A percentile compares a stretch with the other conserved stretches of the same genome.
Conservation (phyloP, 2,329 filamentous ascomycete species). For the Geosmithia flava region DNA sequence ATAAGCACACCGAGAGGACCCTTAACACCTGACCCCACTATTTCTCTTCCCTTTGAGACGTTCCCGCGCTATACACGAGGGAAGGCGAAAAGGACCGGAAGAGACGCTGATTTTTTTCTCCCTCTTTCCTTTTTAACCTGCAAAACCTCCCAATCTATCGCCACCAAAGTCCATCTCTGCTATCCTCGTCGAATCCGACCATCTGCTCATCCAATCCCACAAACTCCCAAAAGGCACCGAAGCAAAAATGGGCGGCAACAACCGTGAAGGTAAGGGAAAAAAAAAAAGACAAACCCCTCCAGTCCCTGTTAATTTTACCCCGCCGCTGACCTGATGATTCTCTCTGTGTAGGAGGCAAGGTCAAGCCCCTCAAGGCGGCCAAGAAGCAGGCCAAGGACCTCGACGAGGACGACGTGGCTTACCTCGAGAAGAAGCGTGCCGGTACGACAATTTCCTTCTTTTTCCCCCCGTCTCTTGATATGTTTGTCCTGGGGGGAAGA, state of each 20-base stretch:
- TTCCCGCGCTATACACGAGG: too few relatives aligned
- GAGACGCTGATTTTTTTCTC: neutral
- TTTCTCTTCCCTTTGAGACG: too few relatives aligned
- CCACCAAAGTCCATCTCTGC: neutral
- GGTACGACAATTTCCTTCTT: slow-evolving; percentile 41
- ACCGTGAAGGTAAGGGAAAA: slow-evolving; percentile 22
- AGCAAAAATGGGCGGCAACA: slow-evolving; percentile 22
- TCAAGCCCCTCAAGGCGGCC: slow-evolving; percentile 73
- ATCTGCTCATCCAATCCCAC: slow-evolving; percentile 1
- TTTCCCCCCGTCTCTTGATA: too few relatives aligned
- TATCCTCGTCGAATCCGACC: neutral
- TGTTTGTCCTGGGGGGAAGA: too few relatives aligned
- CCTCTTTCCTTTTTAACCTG: neutral
- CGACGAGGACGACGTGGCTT: slow-evolving; percentile 79
- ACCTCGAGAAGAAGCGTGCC: slow-evolving; percentile 70
- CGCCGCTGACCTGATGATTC: neutral
- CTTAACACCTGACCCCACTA: too few relatives aligned
- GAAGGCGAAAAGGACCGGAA: too few relatives aligned
- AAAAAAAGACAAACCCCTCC: neutral
- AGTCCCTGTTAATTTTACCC: neutral
- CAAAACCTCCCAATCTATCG: neutral
- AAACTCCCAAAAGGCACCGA: neutral
- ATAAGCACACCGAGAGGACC: neutral
- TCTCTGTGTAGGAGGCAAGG: slow-evolving; percentile 55
- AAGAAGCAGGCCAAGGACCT: slow-evolving; percentile 78